Evolutionary conservation across 2,329 filamentous ascomycete species (phyloP), one percentile per base, ranked within the genome.

Genomic region (Phaeosphaeria sp.): DNA sequence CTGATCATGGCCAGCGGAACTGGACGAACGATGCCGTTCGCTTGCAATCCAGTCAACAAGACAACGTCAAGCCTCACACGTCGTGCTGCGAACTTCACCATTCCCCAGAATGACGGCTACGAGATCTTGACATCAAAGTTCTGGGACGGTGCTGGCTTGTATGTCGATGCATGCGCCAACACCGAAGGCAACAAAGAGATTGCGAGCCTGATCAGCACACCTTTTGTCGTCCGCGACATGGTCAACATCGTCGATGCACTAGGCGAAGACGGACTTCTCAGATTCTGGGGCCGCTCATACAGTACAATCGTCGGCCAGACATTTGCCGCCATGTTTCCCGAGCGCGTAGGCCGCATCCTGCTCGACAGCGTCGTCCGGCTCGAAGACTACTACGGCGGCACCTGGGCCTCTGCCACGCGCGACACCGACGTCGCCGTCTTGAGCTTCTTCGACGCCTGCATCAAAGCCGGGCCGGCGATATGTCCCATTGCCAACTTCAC

Each of bases 221-320:
- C 57, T 0, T 64, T 66, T 45, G 55, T 61, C 6, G 64, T 55
- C 6, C 60, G 64, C 25, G 65, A 68, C 40, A 59, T 65, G 59
- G 30, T 68, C 8, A 22, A 55, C 11, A 65, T 68, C n/a, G 51
- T 68, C 36, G 61, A 66, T 20, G 61, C 63, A 3, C 49, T 67
- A 36, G 61, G 56, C 7, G 64, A 64, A 30, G 61, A 64, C 11
- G 47, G 61, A 5, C 22, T 57, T 2, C 52, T 63, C 25, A 49
- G 53, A 24, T 79, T 75, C 61, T 74, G 73, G 62, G 52, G 77
- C 74, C 69, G 78, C n/a, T 81, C 78, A 0, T 83, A 82, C 53
- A 80, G 81, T 6, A 81, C 79, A 1, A 57, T 80, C 0, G 67
- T 83, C 1, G 81, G 81, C 4, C 69, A 77, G 4, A 83, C 80